phyloP scores from a whole-genome alignment of 192 early-diverging fungal genomes.

The Gryganskiella cystojenkinii region DNA sequence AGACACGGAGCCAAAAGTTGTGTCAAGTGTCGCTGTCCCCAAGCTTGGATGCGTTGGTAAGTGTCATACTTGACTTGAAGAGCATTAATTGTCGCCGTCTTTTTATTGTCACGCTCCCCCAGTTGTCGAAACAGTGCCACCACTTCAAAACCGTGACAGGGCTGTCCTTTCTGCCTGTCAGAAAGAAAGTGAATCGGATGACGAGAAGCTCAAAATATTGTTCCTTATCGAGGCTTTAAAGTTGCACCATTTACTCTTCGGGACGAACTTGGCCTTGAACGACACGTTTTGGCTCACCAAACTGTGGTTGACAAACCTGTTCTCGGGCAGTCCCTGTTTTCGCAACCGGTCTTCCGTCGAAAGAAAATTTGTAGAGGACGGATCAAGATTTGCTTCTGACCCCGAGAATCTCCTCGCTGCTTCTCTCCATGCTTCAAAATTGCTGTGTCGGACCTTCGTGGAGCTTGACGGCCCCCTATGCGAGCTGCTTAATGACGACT shows the following conservation, averaged over 20 bases:
- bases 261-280: background rate
- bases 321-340: background rate
- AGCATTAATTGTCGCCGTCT: too few species aligned
- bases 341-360: background rate
- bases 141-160: background rate
- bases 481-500: slow-evolving; percentile 18
- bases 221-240: background rate
- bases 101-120: too few species aligned
- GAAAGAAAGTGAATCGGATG: background rate
- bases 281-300: background rate
- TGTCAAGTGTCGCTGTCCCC: too few species aligned
- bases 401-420: background rate
- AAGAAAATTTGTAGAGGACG: background rate
- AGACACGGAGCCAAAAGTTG: too few species aligned
- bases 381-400: background rate
- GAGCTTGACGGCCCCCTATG: slow-evolving; percentile 10
- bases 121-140: too few species aligned
- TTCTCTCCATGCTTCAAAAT: slow-evolving; percentile 9
- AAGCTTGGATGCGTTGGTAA: too few species aligned
- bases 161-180: slow-evolving; percentile 4
- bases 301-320: background rate
- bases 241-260: background rate
- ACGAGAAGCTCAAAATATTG: background rate
- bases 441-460: background rate
- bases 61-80: too few species aligned